Conservation (phyloP, 2,329 filamentous ascomycete genomes). For the Colletotrichum zoysiae region DNA sequence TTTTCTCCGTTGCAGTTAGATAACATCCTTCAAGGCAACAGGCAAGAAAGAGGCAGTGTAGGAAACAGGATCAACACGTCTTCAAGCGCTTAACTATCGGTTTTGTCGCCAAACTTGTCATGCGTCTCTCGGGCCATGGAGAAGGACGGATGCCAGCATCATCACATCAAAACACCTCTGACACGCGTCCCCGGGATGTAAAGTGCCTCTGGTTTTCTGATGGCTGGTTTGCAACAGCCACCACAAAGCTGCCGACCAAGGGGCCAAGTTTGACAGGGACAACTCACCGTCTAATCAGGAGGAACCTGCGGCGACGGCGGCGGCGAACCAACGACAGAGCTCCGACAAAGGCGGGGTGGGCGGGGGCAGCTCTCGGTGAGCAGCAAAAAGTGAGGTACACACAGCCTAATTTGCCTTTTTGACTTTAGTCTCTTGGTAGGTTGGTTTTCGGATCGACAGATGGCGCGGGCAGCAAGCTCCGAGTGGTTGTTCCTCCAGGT, state of each 20-base stretch:
- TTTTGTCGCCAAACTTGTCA: conserved; percentile 9
- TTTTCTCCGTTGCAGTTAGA: conserved; percentile 21
- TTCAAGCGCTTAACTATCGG: not conserved
- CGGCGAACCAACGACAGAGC: conserved; percentile 28
- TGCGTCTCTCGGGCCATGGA: conserved; percentile 30
- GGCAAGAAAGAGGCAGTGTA: conserved; percentile 14
- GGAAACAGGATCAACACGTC: not conserved
- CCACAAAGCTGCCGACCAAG: not conserved
- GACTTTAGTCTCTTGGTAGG: conserved; percentile 10
- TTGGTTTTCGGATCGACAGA: conserved; percentile 34
- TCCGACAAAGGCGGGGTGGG: conserved; percentile 26
- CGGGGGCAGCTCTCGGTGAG: conserved; percentile 37
- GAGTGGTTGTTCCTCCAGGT: conserved; percentile 20
- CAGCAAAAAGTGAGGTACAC: conserved; percentile 1
- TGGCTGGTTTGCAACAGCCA: conserved; percentile 19
- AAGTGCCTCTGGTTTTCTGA: not conserved
- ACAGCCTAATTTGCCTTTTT: conserved; percentile 9
- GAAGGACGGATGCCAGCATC: conserved; percentile 21
- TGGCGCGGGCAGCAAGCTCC: conserved; percentile 24
- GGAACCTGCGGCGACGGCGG: conserved; percentile 9
- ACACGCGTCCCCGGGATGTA: conserved; percentile 22
- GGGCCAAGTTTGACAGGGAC: conserved; percentile 5
- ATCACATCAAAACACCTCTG: conserved; percentile 29
- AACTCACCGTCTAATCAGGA: conserved; percentile 15
- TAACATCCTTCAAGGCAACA: conserved; percentile 22